A percentile compares a stretch with the other conserved stretches of the same genome.
Evolutionary conservation across 805 yeast genomes (phyloP).

Genomic region (Cyberlindnera misumaiensis): DNA sequence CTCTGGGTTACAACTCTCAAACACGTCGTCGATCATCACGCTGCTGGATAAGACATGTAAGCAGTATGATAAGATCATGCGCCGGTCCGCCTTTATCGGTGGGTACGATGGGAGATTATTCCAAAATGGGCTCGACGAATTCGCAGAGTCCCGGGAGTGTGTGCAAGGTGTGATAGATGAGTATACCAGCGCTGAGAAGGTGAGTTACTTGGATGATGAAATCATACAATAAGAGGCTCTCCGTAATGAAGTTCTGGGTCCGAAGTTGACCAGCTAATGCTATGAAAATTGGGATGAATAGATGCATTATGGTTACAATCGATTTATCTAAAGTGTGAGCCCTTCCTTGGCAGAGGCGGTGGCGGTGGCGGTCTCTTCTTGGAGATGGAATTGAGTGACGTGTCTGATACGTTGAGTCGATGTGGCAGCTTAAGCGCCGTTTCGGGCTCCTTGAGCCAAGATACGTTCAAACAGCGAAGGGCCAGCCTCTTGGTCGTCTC

Average conservation of each 20-base stretch:
- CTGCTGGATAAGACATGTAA: conserved; percentile 59
- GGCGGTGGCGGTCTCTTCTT: conserved; percentile 29
- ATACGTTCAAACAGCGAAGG: conserved; percentile 19
- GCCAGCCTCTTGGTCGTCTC: conserved; percentile 38
- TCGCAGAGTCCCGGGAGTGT: conserved; percentile 67
- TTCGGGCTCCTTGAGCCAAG: conserved; percentile 22
- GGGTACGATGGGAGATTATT: conserved; percentile 48
- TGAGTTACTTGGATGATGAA: conserved; percentile 35
- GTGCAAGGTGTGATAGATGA: conserved; percentile 73
- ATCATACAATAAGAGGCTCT: too few relatives aligned
- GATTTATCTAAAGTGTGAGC: too few relatives aligned
- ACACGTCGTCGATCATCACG: conserved; percentile 68
- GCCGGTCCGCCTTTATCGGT: conserved; percentile 77
- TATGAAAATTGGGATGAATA: conserved; percentile 5
- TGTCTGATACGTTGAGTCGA: conserved; percentile 23
- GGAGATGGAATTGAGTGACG: conserved; percentile 29
- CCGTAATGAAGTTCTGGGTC: too few relatives aligned
- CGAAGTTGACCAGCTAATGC: too few relatives aligned
- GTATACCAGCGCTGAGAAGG: conserved; percentile 64
- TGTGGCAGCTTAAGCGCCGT: conserved; percentile 3
- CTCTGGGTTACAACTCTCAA: conserved; percentile 79
- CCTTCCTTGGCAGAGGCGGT: conserved; percentile 14
- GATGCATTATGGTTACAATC: neutral
- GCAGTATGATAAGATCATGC: conserved; percentile 76
- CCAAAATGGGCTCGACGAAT: conserved; percentile 48